Evolutionary conservation across 225 moss, liverwort and hornwort species (phyloP).

Genomic region (Physcomitrium patens): DNA sequence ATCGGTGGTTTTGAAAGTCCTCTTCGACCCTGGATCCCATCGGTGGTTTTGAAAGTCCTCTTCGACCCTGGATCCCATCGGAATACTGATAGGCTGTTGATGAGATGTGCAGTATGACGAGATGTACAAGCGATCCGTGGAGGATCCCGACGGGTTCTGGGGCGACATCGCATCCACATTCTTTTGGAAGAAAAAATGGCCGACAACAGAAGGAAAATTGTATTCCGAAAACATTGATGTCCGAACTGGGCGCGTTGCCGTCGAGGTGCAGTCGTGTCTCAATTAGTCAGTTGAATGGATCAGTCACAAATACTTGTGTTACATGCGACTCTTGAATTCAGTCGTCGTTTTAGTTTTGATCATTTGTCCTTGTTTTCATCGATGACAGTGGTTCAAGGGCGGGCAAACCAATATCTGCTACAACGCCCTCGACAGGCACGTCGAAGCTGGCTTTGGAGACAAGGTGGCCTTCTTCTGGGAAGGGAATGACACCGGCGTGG

Average conservation of each 20-base stretch:
- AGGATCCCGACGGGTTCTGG: slow-evolving; percentile 88
- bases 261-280: slow-evolving; percentile 57
- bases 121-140: slow-evolving; percentile 79
- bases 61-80: neutral
- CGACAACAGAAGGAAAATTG: slow-evolving; percentile 52
- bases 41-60: too few species aligned
- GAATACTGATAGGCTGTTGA: slow-evolving; percentile 16
- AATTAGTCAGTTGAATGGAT: neutral
- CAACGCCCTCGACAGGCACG: slow-evolving; percentile 74
- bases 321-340: too few species aligned
- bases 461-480: slow-evolving; percentile 71
- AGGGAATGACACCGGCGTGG: slow-evolving; percentile 70
- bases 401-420: slow-evolving; percentile 72
- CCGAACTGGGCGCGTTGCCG: slow-evolving; percentile 72
- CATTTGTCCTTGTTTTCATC: neutral
- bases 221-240: slow-evolving; percentile 83
- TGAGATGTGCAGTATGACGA: slow-evolving; percentile 84
- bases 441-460: slow-evolving; percentile 59
- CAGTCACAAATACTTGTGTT: too few species aligned
- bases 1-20: too few species aligned
- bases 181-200: slow-evolving; percentile 73
- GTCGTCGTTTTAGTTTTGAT: too few species aligned
- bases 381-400: slow-evolving; percentile 70
- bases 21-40: neutral
- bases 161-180: slow-evolving; percentile 75